Percentiles rank a stretch among this genome's conserved stretches.
Conservation (phyloP, 768 basidiomycete species). For the Tubosaeta brunneosetosa region DNA sequence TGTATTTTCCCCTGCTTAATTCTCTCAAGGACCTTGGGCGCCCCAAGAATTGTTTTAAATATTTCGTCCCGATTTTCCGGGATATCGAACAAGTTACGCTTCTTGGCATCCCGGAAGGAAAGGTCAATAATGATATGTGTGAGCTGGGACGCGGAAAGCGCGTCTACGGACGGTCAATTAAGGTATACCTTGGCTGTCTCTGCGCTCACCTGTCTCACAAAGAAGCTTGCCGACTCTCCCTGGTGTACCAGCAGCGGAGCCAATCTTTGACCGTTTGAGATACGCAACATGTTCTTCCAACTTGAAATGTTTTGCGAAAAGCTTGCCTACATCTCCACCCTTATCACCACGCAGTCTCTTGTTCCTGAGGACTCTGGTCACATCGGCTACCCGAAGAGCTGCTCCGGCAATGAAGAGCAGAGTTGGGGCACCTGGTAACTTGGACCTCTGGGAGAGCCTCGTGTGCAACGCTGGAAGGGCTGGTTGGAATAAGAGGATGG, state of each 20-base stretch:
- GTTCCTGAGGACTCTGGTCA: constrained; percentile 69
- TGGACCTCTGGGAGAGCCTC: constrained; percentile 71
- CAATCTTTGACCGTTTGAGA: constrained; percentile 80
- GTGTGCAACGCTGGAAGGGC: constrained; percentile 64
- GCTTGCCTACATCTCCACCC: constrained; percentile 88
- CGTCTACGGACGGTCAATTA: constrained; percentile 44
- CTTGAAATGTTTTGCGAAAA: constrained; percentile 95
- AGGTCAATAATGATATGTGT: constrained; percentile 82
- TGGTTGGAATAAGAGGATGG: constrained; percentile 21
- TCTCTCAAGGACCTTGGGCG: constrained; percentile 53
- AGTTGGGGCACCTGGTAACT: constrained; percentile 79
- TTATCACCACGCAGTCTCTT: constrained; percentile 71
- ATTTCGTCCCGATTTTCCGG: constrained; percentile 81
- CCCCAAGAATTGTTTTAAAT: constrained; percentile 68
- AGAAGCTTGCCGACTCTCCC: constrained; percentile 85
- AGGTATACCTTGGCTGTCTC: background rate
- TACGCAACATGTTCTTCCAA: constrained; percentile 81
- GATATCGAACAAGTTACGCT: constrained; percentile 70
- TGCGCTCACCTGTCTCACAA: constrained; percentile 55
- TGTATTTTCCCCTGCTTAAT: constrained; percentile 71
- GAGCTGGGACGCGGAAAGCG: constrained; percentile 65
- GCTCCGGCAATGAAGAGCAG: constrained; percentile 81
- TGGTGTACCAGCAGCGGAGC: constrained; percentile 88
- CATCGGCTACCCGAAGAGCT: constrained; percentile 89
- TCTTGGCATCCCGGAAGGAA: constrained; percentile 70